These are phyloP conservation scores for Echinochloa phyllopogon DNA, from an alignment of 176 grass and related monocot species.

Conservation along the genomic window DNA sequence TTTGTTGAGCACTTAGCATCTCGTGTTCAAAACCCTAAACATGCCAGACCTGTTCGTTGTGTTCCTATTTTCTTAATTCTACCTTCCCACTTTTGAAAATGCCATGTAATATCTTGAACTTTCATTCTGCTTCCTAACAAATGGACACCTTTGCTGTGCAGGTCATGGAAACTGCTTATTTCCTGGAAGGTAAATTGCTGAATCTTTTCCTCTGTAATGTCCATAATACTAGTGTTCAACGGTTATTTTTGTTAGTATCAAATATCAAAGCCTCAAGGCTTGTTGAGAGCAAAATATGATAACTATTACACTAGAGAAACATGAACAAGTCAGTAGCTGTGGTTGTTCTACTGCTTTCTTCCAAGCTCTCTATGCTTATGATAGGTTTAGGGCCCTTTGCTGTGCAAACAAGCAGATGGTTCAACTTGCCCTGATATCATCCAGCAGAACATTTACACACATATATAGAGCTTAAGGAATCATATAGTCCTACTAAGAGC, in stretches of 20 bases:
- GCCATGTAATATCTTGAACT: not conserved
- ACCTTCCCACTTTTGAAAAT: not conserved
- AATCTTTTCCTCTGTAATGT: slow-evolving; percentile 25
- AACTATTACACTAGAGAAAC: not conserved
- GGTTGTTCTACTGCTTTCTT: not conserved
- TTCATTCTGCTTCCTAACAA: slow-evolving; percentile 20
- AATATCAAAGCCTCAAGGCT: not conserved
- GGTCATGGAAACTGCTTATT: slow-evolving; percentile 87
- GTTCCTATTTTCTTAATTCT: slow-evolving; percentile 17
- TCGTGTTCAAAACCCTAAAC: not conserved
- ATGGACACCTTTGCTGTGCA: slow-evolving; percentile 48
- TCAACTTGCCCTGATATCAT: slow-evolving; percentile 16
- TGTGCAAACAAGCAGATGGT: not conserved
- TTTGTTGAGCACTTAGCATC: not conserved
- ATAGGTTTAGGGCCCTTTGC: not conserved
- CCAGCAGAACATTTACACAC: slow-evolving; percentile 4
- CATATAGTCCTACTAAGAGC: not conserved
- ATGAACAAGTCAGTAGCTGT: not conserved
- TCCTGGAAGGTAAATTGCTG: slow-evolving; percentile 72
- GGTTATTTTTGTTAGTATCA: not conserved
- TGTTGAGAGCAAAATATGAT: not conserved
- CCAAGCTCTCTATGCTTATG: not conserved
- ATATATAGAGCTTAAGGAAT: not conserved
- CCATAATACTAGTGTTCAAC: slow-evolving; percentile 7
- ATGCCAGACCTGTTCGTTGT: not conserved